Percentiles rank a stretch among this genome's conserved stretches.
Evolutionary conservation across 169 alveolate genomes (phyloP).

Genomic region (Plasmodium knowlesi): DNA sequence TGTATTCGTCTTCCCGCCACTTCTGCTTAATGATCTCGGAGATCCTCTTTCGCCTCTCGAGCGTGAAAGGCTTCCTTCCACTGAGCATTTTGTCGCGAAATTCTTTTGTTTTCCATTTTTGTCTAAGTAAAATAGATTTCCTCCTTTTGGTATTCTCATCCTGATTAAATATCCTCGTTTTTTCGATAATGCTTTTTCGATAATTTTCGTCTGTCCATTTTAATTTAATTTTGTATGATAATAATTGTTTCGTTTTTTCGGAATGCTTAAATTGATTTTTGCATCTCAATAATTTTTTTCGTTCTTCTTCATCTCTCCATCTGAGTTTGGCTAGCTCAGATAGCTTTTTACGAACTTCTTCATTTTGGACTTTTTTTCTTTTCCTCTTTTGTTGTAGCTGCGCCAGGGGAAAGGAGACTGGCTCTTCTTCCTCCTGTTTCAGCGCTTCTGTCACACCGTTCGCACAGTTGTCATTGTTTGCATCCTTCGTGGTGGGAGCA

Average conservation of each 20-base stretch:
- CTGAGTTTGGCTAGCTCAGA: slow-evolving; percentile 65
- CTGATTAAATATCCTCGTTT: slow-evolving; percentile 56
- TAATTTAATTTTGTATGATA: slow-evolving; percentile 70
- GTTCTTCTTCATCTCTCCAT: slow-evolving; percentile 68
- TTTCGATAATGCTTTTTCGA: slow-evolving; percentile 51
- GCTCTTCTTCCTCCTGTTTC: background rate
- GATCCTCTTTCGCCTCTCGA: slow-evolving; percentile 48
- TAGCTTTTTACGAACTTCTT: slow-evolving; percentile 46
- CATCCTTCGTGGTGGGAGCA: background rate
- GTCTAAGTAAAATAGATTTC: slow-evolving; percentile 51
- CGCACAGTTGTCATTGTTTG: background rate
- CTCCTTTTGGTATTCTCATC: slow-evolving; percentile 74
- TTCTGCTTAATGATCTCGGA: slow-evolving; percentile 70
- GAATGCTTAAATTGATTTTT: slow-evolving; percentile 71
- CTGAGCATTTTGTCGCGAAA: slow-evolving; percentile 66
- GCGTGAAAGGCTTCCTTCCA: slow-evolving; percentile 62
- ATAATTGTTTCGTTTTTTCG: slow-evolving; percentile 63
- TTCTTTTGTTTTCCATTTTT: slow-evolving; percentile 69
- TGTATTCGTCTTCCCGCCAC: slow-evolving; percentile 64
- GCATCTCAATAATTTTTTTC: slow-evolving; percentile 41
- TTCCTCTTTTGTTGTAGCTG: background rate
- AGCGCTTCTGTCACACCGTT: background rate
- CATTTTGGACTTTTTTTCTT: slow-evolving; percentile 12
- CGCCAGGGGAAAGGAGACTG: background rate
- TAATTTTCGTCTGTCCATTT: slow-evolving; percentile 73